Evolutionary conservation across 257 asterid species (phyloP).

Genomic region (Solanum piurae): DNA sequence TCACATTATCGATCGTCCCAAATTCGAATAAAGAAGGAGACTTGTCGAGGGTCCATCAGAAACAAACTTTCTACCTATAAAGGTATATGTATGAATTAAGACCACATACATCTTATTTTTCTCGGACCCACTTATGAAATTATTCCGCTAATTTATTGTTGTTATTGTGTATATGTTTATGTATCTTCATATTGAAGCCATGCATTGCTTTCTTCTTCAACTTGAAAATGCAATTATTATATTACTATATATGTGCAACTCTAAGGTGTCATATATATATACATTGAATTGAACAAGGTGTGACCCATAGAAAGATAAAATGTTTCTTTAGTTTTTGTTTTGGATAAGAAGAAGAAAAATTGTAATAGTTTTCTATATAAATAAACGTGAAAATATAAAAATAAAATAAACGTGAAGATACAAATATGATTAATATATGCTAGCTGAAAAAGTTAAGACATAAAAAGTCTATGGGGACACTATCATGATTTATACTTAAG

Average conservation of each 20-base stretch:
- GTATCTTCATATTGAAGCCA: not conserved
- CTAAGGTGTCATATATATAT: not conserved
- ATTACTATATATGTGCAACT: not conserved
- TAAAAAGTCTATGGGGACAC: not conserved
- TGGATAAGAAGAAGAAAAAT: not conserved
- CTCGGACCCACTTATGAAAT: not conserved
- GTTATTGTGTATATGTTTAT: not conserved
- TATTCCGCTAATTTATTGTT: not conserved
- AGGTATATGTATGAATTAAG: rapidly evolving
- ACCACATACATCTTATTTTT: not conserved
- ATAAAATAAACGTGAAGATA: not conserved
- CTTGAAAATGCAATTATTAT: not conserved
- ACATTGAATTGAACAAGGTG: not conserved
- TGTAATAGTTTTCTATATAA: not conserved
- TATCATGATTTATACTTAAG: not conserved
- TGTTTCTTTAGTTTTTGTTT: not conserved
- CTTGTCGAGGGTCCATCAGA: rapidly evolving
- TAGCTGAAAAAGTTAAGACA: not conserved
- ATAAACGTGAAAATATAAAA: not conserved
- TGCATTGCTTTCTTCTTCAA: not conserved
- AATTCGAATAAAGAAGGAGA: rapidly evolving
- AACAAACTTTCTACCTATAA: not conserved
- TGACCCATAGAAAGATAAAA: not conserved
- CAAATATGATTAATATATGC: not conserved
- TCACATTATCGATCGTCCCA: not conserved